A percentile compares a stretch with the other conserved stretches of the same genome.
phyloP scores from a whole-genome alignment of 2,329 filamentous ascomycete genomes.

The Endothia cerciana region DNA sequence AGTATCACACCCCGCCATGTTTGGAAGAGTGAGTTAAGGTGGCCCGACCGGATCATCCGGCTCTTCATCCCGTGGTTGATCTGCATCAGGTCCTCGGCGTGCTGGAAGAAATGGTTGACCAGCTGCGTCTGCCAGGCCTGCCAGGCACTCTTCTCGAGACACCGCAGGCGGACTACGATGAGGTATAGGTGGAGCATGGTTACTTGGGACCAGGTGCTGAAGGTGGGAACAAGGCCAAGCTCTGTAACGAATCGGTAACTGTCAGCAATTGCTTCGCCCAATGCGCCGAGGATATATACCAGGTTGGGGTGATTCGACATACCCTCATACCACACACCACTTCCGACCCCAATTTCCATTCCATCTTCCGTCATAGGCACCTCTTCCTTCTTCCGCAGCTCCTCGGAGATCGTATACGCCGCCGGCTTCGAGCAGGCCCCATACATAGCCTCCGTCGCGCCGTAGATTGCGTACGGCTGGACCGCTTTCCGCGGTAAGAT shows the following conservation, averaged over 20 bases:
- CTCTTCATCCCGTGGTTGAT: constrained; percentile 73
- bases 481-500: constrained; percentile 28
- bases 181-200: constrained; percentile 97
- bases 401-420: constrained; percentile 74
- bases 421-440: constrained; percentile 74
- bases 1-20: constrained; percentile 89
- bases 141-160: constrained; percentile 71
- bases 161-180: constrained; percentile 79
- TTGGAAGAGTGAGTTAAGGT: constrained; percentile 86
- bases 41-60: constrained; percentile 62
- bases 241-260: constrained; percentile 51
- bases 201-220: constrained; percentile 94
- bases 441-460: constrained; percentile 77
- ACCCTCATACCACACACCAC: constrained; percentile 84
- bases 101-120: constrained; percentile 93
- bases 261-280: constrained; percentile 13
- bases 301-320: constrained; percentile 36
- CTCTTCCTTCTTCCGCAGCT: constrained; percentile 65
- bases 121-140: constrained; percentile 86
- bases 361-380: constrained; percentile 75
- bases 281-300: constrained; percentile 11
- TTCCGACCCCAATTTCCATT: constrained; percentile 78
- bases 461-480: constrained; percentile 74
- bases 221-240: constrained; percentile 80
- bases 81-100: constrained; percentile 83